Base-by-base conservation (phyloP, 2,329 filamentous ascomycete species). In the Aspergillus vadensis region DNA sequence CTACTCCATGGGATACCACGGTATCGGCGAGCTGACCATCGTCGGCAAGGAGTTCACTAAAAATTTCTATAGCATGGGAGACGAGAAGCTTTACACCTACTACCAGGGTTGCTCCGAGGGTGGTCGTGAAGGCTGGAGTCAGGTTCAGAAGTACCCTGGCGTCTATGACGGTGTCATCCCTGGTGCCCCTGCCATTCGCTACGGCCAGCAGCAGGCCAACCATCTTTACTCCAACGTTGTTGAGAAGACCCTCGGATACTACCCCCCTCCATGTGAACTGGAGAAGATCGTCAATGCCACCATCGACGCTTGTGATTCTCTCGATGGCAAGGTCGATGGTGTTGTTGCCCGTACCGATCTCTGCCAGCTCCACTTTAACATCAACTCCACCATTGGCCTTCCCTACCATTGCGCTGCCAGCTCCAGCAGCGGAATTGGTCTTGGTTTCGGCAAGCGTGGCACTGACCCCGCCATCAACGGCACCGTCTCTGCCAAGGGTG, bases 81-180 rank as follows among this genome's bases (percentile, higher is more conserved):
- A 57, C 36, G 51, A 61, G 21, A 75, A 72, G 60, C 15, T 75
- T 47, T 74, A 74, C 57, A 73, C 81, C 4, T 85, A 85, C 71
- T 85, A 81, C 64, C 77, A 83, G 63, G 83, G 82, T 3, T 85
- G 83, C 70, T 84, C 82, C 12, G 82, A 85, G 55, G 83, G 83
- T 19, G 83, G 82, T 1, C 77, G 82, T 44, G 80, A 84, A 70
- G 82, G 81, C 15, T 79, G 78, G 78, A 78, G 74, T 58, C 82
- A 84, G 68, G 73, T 82, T 2, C 83, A 85, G 68, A 79, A 81
- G 12, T 85, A 77, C 65, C 70, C 68, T 5, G 79, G 79, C 9
- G 76, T 80, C 50, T 82, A 77, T 59, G 81, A 83, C 56, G 81
- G 81, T 23, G 79, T 73, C 9, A 72, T 80, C 44, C 72, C 74